Percentiles rank a stretch among this genome's conserved stretches.
phyloP scores from a whole-genome alignment of 2,329 filamentous ascomycete species.

The Purpureocillium takamizusanense region DNA sequence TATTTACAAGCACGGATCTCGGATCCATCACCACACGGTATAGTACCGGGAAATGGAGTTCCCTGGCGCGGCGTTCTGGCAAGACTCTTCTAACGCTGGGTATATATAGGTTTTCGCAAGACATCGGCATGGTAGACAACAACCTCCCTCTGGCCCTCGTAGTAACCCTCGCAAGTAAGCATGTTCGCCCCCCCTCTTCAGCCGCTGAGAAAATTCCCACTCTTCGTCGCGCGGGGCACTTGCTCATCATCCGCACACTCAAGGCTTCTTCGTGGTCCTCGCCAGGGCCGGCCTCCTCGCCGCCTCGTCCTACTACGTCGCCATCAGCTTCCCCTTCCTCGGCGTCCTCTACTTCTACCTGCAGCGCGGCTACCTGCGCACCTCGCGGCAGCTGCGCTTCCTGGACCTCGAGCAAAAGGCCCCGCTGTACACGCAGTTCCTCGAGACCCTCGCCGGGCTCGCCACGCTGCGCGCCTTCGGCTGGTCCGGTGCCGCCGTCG shows the following conservation, averaged over 20 bases:
- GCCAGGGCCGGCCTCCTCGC: constrained; percentile 15
- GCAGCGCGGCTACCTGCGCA: constrained; percentile 29
- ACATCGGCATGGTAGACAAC: constrained; percentile 29
- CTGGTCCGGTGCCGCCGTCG: constrained; percentile 29
- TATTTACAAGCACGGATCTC: constrained; percentile 28
- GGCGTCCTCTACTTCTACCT: constrained; percentile 32
- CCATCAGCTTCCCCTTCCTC: constrained; percentile 33
- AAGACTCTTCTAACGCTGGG: too few relatives aligned
- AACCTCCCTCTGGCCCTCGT: constrained; percentile 26
- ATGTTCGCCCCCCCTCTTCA: constrained; percentile 6
- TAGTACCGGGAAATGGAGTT: too few relatives aligned
- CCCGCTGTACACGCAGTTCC: constrained; percentile 28
- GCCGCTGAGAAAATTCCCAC: too few relatives aligned
- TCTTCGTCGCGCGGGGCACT: too few relatives aligned
- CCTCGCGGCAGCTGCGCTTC: constrained; percentile 31
- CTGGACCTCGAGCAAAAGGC: constrained; percentile 32
- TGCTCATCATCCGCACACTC: neutral
- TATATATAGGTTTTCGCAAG: constrained; percentile 31
- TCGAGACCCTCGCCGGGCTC: constrained; percentile 38
- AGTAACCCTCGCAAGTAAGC: constrained; percentile 24
- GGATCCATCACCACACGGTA: constrained; percentile 32
- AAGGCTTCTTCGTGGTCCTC: constrained; percentile 23
- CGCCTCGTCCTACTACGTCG: constrained; percentile 18
- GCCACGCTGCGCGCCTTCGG: constrained; percentile 44
- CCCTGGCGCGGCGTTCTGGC: too few relatives aligned